phyloP scores from a whole-genome alignment of 2,329 filamentous ascomycete genomes.

The Didymella keratinophila region DNA sequence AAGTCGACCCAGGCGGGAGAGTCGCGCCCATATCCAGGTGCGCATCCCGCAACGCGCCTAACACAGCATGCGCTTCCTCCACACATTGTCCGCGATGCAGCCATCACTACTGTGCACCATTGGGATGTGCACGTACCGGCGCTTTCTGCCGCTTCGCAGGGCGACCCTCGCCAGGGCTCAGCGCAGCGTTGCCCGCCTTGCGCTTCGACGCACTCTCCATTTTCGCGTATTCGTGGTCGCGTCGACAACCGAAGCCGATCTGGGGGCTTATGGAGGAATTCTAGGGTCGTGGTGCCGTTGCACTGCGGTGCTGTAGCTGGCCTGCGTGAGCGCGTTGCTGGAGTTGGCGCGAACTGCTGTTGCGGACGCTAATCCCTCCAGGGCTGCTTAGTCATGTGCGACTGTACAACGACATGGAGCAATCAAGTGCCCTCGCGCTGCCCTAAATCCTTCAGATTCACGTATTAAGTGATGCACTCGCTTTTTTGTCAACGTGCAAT shows the following conservation, averaged over 20 bases:
- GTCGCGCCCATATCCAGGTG: constrained; percentile 43
- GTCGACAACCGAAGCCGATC: constrained; percentile 34
- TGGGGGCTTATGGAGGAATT: constrained; percentile 20
- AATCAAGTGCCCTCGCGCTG: neutral
- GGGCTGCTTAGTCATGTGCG: constrained; percentile 17
- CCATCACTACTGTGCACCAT: constrained; percentile 26
- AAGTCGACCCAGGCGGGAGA: constrained; percentile 38
- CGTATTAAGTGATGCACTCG: neutral
- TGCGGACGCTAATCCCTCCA: constrained; percentile 10
- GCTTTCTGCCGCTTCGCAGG: constrained; percentile 66
- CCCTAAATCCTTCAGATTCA: neutral
- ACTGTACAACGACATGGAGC: neutral
- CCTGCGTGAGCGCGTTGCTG: constrained; percentile 17
- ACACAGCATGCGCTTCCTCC: constrained; percentile 11
- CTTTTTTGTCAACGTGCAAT: neutral
- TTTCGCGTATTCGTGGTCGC: constrained; percentile 40
- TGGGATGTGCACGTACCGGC: constrained; percentile 60
- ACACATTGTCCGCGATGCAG: constrained; percentile 15
- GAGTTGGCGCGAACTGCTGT: constrained; percentile 14
- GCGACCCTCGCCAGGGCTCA: constrained; percentile 61
- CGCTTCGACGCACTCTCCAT: constrained; percentile 63
- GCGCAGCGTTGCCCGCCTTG: constrained; percentile 60
- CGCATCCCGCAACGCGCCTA: constrained; percentile 38
- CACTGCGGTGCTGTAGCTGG: constrained; percentile 40
- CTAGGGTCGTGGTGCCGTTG: constrained; percentile 40